Conservation (phyloP, 495 filamentous ascomycete species). For the Penicillium waksmanii region DNA sequence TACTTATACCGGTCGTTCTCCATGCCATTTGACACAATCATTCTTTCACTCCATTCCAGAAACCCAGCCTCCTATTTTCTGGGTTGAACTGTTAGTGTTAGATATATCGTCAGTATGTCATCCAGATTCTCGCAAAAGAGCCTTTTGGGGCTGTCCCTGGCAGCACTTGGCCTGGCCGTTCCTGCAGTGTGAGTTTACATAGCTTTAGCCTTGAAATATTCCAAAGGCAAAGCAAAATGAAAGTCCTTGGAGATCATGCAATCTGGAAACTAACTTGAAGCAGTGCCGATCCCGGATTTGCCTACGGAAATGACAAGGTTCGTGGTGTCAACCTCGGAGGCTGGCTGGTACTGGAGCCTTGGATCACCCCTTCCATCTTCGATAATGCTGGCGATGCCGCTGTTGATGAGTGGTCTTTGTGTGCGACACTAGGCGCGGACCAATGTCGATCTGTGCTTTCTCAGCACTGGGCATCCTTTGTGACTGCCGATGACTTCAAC, state of each 20-base stretch:
- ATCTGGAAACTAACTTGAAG: neutral
- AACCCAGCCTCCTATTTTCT: conserved; percentile 31
- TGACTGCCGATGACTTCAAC: conserved; percentile 68
- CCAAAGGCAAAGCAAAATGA: conserved; percentile 1
- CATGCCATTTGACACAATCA: conserved; percentile 36
- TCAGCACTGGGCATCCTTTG: conserved; percentile 65
- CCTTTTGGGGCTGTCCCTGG: conserved; percentile 40
- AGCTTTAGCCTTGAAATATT: conserved; percentile 5
- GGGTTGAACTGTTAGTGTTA: conserved; percentile 12
- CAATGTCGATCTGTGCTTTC: conserved; percentile 50
- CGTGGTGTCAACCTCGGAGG: conserved; percentile 63
- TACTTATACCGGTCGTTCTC: conserved; percentile 45
- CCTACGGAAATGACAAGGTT: conserved; percentile 51
- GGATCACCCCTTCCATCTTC: conserved; percentile 71
- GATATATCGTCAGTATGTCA: conserved; percentile 38
- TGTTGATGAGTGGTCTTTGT: conserved; percentile 68
- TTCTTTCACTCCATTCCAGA: conserved; percentile 30
- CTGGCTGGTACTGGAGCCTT: conserved; percentile 62
- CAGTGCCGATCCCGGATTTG: conserved; percentile 42
- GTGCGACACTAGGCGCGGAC: conserved; percentile 51
- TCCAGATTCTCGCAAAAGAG: conserved; percentile 38
- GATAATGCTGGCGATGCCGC: conserved; percentile 49
- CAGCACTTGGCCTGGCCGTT: conserved; percentile 37
- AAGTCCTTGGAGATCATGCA: neutral
- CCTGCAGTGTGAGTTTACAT: conserved; percentile 39